Percentiles rank a stretch among this genome's conserved stretches.
phyloP scores from a whole-genome alignment of 2,329 filamentous ascomycete species.

The Fusarium napiforme region DNA sequence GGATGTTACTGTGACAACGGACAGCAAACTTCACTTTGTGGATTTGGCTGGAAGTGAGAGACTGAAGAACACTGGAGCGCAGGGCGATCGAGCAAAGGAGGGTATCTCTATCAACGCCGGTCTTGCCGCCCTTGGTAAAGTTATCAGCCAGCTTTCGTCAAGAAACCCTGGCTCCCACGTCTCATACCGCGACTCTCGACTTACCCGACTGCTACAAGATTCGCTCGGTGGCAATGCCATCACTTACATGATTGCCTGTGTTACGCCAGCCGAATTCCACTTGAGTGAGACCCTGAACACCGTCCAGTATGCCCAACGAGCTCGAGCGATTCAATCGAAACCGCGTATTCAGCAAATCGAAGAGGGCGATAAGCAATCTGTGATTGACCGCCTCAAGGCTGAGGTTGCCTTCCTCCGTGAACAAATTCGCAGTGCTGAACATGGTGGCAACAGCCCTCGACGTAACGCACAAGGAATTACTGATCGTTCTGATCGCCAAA shows the following conservation, averaged over 20 bases:
- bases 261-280: constrained; percentile 96
- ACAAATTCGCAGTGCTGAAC: constrained; percentile 83
- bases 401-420: constrained; percentile 94
- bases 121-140: constrained; percentile 92
- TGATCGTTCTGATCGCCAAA: constrained; percentile 81
- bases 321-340: constrained; percentile 96
- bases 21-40: constrained; percentile 99
- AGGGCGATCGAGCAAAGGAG: constrained; percentile 92
- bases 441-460: constrained; percentile 65
- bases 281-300: constrained; percentile 98
- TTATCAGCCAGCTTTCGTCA: constrained; percentile 96
- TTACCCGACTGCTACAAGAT: constrained; percentile 94
- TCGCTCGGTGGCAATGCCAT: constrained; percentile 96
- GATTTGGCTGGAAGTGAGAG: constrained; percentile 97
- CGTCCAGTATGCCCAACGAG: constrained; percentile 95
- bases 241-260: constrained; percentile 99
- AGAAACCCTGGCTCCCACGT: constrained; percentile 89
- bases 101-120: constrained; percentile 99
- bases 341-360: constrained; percentile 95
- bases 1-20: constrained; percentile 80
- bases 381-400: constrained; percentile 92
- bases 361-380: constrained; percentile 90
- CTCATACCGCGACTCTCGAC: constrained; percentile 97
- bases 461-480: constrained; percentile 64
- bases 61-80: constrained; percentile 95